phyloP scores from a whole-genome alignment of 177 flowering plant genomes.

The Vitis hybrid region DNA sequence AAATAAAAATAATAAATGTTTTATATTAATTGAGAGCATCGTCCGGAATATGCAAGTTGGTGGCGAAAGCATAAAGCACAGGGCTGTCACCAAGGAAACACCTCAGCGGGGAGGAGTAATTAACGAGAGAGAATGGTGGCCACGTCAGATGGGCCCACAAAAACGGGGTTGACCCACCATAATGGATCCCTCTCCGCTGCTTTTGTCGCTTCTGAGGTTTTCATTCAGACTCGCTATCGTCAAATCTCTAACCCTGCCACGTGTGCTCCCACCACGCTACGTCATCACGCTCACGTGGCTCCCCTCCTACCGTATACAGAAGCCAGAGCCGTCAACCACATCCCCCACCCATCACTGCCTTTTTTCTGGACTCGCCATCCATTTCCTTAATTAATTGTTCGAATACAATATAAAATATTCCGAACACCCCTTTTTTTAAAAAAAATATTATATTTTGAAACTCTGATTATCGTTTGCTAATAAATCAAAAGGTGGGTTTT shows the following conservation, averaged over 20 bases:
- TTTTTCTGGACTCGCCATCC: slow-evolving; percentile 9
- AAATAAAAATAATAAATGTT: too few species aligned
- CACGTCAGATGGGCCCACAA: slow-evolving; percentile 25
- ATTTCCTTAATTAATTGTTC: background rate
- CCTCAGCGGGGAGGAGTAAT: background rate
- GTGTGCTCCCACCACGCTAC: slow-evolving; percentile 16
- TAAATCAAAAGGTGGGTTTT: background rate
- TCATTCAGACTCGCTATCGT: slow-evolving; percentile 14
- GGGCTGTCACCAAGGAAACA: too few species aligned
- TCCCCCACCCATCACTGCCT: background rate
- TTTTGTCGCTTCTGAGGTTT: slow-evolving; percentile 18
- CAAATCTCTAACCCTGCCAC: slow-evolving; percentile 23
- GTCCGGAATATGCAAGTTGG: too few species aligned
- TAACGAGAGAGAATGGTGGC: slow-evolving; percentile 14
- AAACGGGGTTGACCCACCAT: slow-evolving; percentile 28
- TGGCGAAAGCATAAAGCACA: too few species aligned
- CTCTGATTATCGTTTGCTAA: background rate
- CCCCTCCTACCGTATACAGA: slow-evolving; percentile 24
- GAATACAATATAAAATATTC: too few species aligned
- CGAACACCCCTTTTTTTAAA: too few species aligned
- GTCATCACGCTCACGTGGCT: slow-evolving; percentile 22
- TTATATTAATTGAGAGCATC: too few species aligned
- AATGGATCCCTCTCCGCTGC: slow-evolving; percentile 20
- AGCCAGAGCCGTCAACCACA: slow-evolving; percentile 28
- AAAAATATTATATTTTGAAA: background rate